phyloP scores from a whole-genome alignment of 73 alveolate genomes.

The Paramecium pentaurelia region DNA sequence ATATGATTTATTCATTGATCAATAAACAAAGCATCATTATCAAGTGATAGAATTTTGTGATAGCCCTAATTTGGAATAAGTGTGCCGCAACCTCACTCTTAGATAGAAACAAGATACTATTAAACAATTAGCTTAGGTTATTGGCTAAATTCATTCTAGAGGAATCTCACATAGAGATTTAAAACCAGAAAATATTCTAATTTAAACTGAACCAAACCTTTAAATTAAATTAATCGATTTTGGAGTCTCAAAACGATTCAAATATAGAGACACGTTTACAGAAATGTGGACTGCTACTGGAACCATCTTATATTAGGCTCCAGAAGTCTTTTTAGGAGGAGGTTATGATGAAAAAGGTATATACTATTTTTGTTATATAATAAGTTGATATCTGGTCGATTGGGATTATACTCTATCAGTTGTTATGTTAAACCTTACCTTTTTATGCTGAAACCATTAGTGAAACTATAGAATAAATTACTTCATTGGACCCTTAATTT shows the following conservation, averaged over 20 bases:
- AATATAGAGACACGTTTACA: not conserved
- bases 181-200: slow-evolving; percentile 25
- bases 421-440: not conserved
- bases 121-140: not conserved
- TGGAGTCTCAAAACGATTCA: slow-evolving; percentile 28
- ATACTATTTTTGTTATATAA: not conserved
- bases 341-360: slow-evolving; percentile 50
- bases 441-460: not conserved
- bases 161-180: slow-evolving; percentile 44
- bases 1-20: slow-evolving; percentile 16
- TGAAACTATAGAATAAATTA: slow-evolving; percentile 9
- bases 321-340: slow-evolving; percentile 36
- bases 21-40: slow-evolving; percentile 25
- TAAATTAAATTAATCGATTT: slow-evolving; percentile 14
- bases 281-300: slow-evolving; percentile 52
- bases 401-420: not conserved
- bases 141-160: not conserved
- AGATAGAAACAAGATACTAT: not conserved
- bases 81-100: not conserved
- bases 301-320: slow-evolving; percentile 32
- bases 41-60: slow-evolving; percentile 29
- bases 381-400: slow-evolving; percentile 30
- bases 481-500: not conserved
- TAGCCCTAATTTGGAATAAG: not conserved
- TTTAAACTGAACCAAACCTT: not conserved